Conservation (phyloP, 2,329 filamentous ascomycete species). For the Phialemoniopsis sp. region DNA sequence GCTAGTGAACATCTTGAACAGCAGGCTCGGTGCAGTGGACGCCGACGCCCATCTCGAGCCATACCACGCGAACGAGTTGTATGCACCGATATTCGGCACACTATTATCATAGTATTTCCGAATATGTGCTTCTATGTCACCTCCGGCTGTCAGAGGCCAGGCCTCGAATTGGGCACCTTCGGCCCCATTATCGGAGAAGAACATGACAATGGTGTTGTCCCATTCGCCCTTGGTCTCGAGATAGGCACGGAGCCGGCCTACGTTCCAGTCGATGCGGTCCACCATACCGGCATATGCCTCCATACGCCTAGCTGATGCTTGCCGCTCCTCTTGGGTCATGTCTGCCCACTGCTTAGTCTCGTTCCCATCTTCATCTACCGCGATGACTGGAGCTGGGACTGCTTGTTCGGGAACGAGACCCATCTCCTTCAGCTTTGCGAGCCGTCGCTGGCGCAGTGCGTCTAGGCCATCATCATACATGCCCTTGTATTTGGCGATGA, state of each 20-base stretch:
- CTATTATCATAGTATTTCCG: conserved; percentile 54
- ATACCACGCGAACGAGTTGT: conserved; percentile 52
- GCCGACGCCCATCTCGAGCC: conserved; percentile 45
- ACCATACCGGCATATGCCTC: conserved; percentile 62
- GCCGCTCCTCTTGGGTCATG: no score
- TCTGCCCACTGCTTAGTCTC: conserved; percentile 38
- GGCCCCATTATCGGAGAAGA: conserved; percentile 10
- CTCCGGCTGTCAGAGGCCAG: conserved; percentile 9
- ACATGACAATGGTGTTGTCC: conserved; percentile 44
- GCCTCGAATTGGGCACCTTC: conserved; percentile 7
- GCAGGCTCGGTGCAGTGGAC: conserved; percentile 17
- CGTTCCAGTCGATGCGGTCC: conserved; percentile 52
- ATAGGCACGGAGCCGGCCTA: conserved; percentile 55
- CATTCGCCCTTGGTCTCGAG: conserved; percentile 51
- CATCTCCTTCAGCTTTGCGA: conserved; percentile 50
- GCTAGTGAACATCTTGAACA: conserved; percentile 28
- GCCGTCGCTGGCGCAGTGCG: conserved; percentile 44
- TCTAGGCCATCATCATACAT: conserved; percentile 59
- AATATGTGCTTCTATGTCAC: conserved; percentile 27
- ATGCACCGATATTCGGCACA: conserved; percentile 48
- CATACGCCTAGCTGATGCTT: conserved; percentile 51
- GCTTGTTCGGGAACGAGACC: conserved; percentile 50
- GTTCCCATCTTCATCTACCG: conserved; percentile 48
- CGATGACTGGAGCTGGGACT: no score
- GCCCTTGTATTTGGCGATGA: conserved; percentile 43